phyloP scores from a whole-genome alignment of 1,139 yeast genomes.

The Saccharomyces hybrid region DNA sequence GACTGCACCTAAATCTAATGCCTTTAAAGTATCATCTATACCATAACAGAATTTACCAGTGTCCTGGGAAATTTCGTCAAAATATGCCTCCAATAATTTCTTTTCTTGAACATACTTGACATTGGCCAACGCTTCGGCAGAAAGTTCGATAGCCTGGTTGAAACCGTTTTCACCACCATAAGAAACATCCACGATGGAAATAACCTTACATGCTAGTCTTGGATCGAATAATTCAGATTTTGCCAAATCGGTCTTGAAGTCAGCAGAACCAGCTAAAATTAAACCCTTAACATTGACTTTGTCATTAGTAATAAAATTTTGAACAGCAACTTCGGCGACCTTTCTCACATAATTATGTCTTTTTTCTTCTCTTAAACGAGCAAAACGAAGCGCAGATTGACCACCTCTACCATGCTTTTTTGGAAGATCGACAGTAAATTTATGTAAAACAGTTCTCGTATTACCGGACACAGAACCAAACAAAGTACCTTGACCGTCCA shows the following conservation, averaged over 20 bases:
- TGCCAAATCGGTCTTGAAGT: constrained; percentile 88
- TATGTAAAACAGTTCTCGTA: constrained; percentile 91
- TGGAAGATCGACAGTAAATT: constrained; percentile 94
- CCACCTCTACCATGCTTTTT: constrained; percentile 99
- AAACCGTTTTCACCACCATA: constrained; percentile 99
- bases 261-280: constrained; percentile 97
- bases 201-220: constrained; percentile 79
- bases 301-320: constrained; percentile 85
- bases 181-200: constrained; percentile 90
- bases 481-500: constrained; percentile 98
- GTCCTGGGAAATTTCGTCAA: constrained; percentile 95
- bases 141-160: constrained; percentile 95
- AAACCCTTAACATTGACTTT: constrained; percentile 91
- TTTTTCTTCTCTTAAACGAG: constrained; percentile 97
- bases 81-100: constrained; percentile 83
- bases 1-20: constrained; percentile 91
- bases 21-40: constrained; percentile 91
- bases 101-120: constrained; percentile 97
- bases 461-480: constrained; percentile 96
- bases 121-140: constrained; percentile 93
- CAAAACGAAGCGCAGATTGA: constrained; percentile 98
- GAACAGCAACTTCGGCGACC: constrained; percentile 97
- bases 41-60: constrained; percentile 97
- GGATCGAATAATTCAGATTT: constrained; percentile 88
- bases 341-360: constrained; percentile 97